These are phyloP conservation scores for Coemansia guatemalensis DNA, from an alignment of 192 early-diverging fungal species.

Conservation along the genomic window DNA sequence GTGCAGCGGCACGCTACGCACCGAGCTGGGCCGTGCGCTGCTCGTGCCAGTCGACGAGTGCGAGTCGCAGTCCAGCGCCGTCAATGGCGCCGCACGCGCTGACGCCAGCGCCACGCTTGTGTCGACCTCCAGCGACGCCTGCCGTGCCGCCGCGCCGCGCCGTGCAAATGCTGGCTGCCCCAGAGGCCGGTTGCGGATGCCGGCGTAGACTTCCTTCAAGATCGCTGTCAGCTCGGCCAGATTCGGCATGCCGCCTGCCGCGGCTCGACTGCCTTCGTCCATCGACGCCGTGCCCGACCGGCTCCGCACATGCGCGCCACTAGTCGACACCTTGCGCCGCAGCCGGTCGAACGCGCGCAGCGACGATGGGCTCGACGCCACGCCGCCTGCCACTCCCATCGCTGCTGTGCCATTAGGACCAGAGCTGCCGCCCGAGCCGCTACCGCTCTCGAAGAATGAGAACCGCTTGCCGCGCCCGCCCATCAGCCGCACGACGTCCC, in stretches of 20 bases:
- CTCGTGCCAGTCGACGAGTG: conserved; percentile 15
- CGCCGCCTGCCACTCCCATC: conserved; percentile 13
- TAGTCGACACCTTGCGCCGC: conserved; percentile 54
- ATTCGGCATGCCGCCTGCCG: conserved; percentile 25
- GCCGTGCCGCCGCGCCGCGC: conserved; percentile 2
- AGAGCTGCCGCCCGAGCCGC: conserved; percentile 1
- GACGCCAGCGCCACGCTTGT: conserved; percentile 23
- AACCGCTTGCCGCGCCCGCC: conserved; percentile 53
- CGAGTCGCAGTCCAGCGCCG: conserved; percentile 26
- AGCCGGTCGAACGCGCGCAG: conserved; percentile 49
- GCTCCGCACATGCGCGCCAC: conserved; percentile 36
- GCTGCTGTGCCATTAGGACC: background rate
- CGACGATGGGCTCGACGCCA: conserved; percentile 38
- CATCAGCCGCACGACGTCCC: conserved; percentile 53
- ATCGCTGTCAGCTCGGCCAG: conserved; percentile 41
- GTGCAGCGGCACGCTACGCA: conserved; percentile 52
- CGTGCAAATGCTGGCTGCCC: conserved; percentile 55
- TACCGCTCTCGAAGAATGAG: conserved; percentile 49
- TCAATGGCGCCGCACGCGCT: conserved; percentile 6
- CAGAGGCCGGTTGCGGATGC: conserved; percentile 53
- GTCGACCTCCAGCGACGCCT: conserved; percentile 17
- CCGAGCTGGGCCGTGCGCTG: conserved; percentile 45
- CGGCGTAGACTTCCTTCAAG: conserved; percentile 53
- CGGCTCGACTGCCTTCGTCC: conserved; percentile 28
- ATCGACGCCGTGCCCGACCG: conserved; percentile 42